These are phyloP conservation scores for Venturia aucupariae DNA, from an alignment of 2,329 filamentous ascomycete species.

Conservation along the genomic window DNA sequence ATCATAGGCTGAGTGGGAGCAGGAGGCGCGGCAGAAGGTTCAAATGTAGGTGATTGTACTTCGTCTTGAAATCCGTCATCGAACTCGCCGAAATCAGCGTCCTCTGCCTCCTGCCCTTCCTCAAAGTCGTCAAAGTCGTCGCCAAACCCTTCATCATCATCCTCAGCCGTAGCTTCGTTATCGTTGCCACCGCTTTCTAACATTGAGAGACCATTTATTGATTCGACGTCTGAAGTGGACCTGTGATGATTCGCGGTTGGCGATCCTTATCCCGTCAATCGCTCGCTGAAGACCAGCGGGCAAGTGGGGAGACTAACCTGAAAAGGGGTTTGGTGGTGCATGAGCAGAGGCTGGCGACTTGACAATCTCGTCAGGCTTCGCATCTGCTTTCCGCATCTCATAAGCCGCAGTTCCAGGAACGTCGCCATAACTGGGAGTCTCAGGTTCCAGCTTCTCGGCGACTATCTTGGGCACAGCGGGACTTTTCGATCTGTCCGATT, in stretches of 20 bases:
- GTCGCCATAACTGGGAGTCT: slow-evolving; percentile 49
- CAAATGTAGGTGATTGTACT: slow-evolving; percentile 25
- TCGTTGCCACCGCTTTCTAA: slow-evolving; percentile 15
- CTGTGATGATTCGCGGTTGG: slow-evolving; percentile 43
- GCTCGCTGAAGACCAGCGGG: slow-evolving; percentile 37
- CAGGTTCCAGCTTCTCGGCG: slow-evolving; percentile 52
- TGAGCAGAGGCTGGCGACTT: slow-evolving; percentile 29
- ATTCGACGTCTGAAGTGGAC: slow-evolving; percentile 25
- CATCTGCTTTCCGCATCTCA: slow-evolving; percentile 48
- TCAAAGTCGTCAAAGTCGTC: slow-evolving; percentile 60
- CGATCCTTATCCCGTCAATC: slow-evolving; percentile 54
- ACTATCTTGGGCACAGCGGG: slow-evolving; percentile 50
- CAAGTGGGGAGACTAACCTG: slow-evolving; percentile 44
- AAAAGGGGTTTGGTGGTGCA: slow-evolving; percentile 21
- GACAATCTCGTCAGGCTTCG: slow-evolving; percentile 48
- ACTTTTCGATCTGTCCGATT: slow-evolving; percentile 36
- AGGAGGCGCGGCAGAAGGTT: slow-evolving; percentile 22
- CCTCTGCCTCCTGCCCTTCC: slow-evolving; percentile 37
- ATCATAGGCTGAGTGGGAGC: slow-evolving; percentile 34
- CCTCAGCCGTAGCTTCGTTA: slow-evolving; percentile 30
- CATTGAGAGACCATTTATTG: slow-evolving; percentile 25
- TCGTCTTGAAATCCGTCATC: slow-evolving; percentile 27
- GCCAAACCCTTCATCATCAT: slow-evolving; percentile 63
- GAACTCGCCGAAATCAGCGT: slow-evolving; percentile 45
- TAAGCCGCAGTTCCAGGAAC: slow-evolving; percentile 52